Evolutionary conservation across 2,329 filamentous ascomycete genomes (phyloP).

Genomic region (Aspergillus felis): DNA sequence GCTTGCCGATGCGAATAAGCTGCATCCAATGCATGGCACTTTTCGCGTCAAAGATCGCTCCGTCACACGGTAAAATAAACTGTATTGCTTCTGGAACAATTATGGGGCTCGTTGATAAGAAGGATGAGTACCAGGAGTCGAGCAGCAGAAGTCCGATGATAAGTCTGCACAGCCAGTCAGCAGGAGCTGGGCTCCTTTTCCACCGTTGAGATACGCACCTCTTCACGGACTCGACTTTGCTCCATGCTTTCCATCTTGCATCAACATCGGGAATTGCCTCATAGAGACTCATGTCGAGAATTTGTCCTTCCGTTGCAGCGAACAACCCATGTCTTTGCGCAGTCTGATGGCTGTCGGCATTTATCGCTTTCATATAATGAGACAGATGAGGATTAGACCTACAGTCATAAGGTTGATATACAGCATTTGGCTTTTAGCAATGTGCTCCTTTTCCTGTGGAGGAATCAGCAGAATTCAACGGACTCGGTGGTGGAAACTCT

Average conservation of each 20-base stretch:
- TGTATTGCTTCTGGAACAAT: slow-evolving; percentile 46
- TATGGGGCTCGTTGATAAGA: slow-evolving; percentile 46
- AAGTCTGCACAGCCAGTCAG: slow-evolving; percentile 24
- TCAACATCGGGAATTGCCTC: slow-evolving; percentile 44
- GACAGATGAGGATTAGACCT: slow-evolving; percentile 5
- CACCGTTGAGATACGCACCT: slow-evolving; percentile 23
- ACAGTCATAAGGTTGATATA: slow-evolving; percentile 49
- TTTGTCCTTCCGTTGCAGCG: slow-evolving; percentile 43
- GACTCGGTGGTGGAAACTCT: neutral
- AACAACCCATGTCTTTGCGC: slow-evolving; percentile 51
- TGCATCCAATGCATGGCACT: slow-evolving; percentile 36
- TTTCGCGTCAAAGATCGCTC: slow-evolving; percentile 43
- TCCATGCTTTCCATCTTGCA: slow-evolving; percentile 51
- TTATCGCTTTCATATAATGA: neutral
- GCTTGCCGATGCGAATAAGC: slow-evolving; percentile 32
- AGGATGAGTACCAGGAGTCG: slow-evolving; percentile 48
- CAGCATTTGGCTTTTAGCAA: slow-evolving; percentile 49
- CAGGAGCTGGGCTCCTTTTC: neutral
- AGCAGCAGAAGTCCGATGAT: slow-evolving; percentile 45
- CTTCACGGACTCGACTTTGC: slow-evolving; percentile 50
- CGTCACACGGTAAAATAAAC: slow-evolving; percentile 44
- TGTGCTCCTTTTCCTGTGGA: slow-evolving; percentile 36
- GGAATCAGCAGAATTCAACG: slow-evolving; percentile 1
- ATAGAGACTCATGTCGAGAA: slow-evolving; percentile 39
- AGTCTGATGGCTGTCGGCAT: slow-evolving; percentile 20